phyloP scores from a whole-genome alignment of 495 filamentous ascomycete genomes.

The Hypoxylon perforatum region DNA sequence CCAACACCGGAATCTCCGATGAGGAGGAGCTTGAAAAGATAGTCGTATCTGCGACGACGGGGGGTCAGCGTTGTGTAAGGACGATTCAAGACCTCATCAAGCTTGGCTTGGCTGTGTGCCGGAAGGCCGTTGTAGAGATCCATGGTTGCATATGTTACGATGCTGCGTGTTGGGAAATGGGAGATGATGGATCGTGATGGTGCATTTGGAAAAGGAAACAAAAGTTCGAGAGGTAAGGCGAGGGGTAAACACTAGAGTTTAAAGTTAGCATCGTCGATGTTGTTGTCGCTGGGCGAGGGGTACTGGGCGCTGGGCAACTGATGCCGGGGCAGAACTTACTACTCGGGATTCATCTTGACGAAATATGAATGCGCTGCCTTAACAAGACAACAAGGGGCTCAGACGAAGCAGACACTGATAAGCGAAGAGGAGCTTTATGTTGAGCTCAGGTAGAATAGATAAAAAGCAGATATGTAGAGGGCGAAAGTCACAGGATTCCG shows the following conservation, averaged over 20 bases:
- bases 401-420: slow-evolving; percentile 25
- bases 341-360: slow-evolving; percentile 93
- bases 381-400: slow-evolving; percentile 30
- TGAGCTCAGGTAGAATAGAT: slow-evolving; percentile 18
- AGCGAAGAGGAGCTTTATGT: slow-evolving; percentile 11
- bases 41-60: slow-evolving; percentile 85
- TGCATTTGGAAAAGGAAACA: slow-evolving; percentile 14
- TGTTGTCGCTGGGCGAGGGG: slow-evolving; percentile 32
- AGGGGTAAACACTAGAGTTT: slow-evolving; percentile 45
- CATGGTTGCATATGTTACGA: slow-evolving; percentile 34
- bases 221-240: slow-evolving; percentile 6
- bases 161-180: slow-evolving; percentile 4
- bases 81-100: slow-evolving; percentile 35
- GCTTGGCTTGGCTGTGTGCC: slow-evolving; percentile 33
- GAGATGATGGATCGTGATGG: slow-evolving; percentile 5
- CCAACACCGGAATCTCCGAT: slow-evolving; percentile 99
- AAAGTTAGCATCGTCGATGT: slow-evolving; percentile 27
- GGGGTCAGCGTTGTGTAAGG: slow-evolving; percentile 25
- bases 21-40: slow-evolving; percentile 99
- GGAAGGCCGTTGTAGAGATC: slow-evolving; percentile 26
- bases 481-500: slow-evolving; percentile 12
- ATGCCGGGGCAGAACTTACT: slow-evolving; percentile 67
- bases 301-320: slow-evolving; percentile 22
- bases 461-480: slow-evolving; percentile 19
- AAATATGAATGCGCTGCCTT: slow-evolving; percentile 34